Percentiles rank a stretch among this genome's conserved stretches.
Evolutionary conservation across 1,139 yeast genomes (phyloP).

Genomic region (Ogataea hybrid): DNA sequence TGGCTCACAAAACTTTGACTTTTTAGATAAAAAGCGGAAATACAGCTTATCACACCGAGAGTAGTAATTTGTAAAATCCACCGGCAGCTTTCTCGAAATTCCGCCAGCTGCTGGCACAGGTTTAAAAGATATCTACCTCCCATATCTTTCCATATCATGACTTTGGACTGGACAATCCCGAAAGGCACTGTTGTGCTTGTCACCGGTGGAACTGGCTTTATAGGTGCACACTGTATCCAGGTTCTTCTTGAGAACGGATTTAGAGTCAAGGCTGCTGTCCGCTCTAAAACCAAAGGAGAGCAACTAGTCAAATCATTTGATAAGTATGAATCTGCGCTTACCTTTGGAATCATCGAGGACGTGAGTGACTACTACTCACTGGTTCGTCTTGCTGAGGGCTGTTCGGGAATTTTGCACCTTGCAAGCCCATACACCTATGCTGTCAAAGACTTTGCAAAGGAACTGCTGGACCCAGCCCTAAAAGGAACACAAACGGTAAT

Average conservation of each 20-base stretch:
- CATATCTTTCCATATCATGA: not conserved
- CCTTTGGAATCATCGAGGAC: conserved; percentile 11
- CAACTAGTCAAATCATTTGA: conserved; percentile 18
- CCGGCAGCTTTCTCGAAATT: not conserved
- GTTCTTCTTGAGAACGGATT: conserved; percentile 26
- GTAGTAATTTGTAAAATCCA: not conserved
- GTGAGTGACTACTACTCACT: conserved; percentile 8
- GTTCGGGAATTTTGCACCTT: conserved; percentile 34
- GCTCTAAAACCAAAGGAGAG: conserved; percentile 20
- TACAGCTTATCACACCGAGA: not conserved
- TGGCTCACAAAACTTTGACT: conserved; percentile 17
- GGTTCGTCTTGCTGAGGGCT: conserved; percentile 10
- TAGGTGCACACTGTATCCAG: conserved; percentile 51
- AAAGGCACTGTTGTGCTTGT: conserved; percentile 37
- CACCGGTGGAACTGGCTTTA: conserved; percentile 60
- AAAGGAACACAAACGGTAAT: conserved; percentile 35
- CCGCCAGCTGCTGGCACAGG: not conserved
- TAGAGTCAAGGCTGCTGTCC: conserved; percentile 20
- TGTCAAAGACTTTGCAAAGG: conserved; percentile 29
- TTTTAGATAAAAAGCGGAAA: conserved; percentile 4
- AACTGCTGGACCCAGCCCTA: conserved; percentile 37
- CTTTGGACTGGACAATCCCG: not conserved
- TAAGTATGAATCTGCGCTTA: conserved; percentile 3
- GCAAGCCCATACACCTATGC: conserved; percentile 41
- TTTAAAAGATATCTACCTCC: too few species aligned